Evolutionary conservation across 176 grass and related monocot genomes (phyloP).

Genomic region (Musa troglodytarum): DNA sequence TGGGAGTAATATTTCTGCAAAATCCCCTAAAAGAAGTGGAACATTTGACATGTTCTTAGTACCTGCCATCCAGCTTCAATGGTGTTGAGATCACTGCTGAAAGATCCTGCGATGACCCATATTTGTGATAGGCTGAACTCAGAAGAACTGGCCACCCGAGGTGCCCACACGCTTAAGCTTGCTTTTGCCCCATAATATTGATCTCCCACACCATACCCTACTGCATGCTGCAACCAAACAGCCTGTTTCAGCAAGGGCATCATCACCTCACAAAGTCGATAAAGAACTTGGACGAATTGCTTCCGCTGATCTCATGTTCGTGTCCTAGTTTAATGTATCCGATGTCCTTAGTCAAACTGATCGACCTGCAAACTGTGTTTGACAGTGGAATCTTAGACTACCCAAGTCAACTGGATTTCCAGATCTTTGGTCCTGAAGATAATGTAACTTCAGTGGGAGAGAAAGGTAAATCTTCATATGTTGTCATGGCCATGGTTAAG

Average conservation of each 20-base stretch:
- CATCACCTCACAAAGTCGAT: background rate
- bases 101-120: conserved; percentile 83
- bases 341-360: too few species aligned
- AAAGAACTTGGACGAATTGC: background rate
- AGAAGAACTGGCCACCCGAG: conserved; percentile 38
- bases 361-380: too few species aligned
- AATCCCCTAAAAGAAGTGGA: background rate
- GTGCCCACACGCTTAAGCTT: conserved; percentile 90
- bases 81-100: conserved; percentile 81
- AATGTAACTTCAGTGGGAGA: too few species aligned
- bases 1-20: too few species aligned
- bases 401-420: too few species aligned
- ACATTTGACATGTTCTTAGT: background rate
- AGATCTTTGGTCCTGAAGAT: too few species aligned
- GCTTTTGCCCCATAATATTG: conserved; percentile 76
- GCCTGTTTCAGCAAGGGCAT: background rate
- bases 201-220: conserved; percentile 54
- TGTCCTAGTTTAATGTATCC: too few species aligned
- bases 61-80: conserved; percentile 97
- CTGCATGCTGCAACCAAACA: conserved; percentile 52
- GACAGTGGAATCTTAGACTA: too few species aligned
- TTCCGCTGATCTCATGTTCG: too few species aligned
- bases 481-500: background rate
- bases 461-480: too few species aligned
- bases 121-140: conserved; percentile 95